A percentile compares a stretch with the other conserved stretches of the same genome.
Conservation (phyloP, 306 rosid species). For the Rubus idaeus region DNA sequence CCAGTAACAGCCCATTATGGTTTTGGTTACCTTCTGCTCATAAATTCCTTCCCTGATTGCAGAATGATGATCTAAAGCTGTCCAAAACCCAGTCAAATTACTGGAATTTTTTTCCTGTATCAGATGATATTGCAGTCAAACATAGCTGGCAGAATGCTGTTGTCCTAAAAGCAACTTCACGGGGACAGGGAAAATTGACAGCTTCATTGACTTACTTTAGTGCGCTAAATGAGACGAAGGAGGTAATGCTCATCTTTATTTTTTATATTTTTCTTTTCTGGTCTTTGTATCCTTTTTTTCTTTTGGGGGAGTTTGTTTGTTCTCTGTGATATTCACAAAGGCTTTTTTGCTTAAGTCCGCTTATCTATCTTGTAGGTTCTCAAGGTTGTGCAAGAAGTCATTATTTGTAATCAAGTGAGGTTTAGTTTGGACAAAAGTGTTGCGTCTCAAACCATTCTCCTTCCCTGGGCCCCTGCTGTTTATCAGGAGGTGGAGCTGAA, state of each 20-base stretch:
- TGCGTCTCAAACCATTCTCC: constrained; percentile 42
- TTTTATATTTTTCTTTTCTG: neutral
- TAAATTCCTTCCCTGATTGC: constrained; percentile 41
- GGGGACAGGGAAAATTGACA: constrained; percentile 67
- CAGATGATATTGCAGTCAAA: constrained; percentile 54
- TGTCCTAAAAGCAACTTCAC: constrained; percentile 68
- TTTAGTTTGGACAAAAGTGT: constrained; percentile 47
- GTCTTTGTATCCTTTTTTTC: constrained; percentile 1
- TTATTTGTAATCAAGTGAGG: constrained; percentile 72
- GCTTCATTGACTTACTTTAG: constrained; percentile 70
- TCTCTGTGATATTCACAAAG: neutral
- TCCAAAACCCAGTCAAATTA: constrained; percentile 51
- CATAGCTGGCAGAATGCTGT: constrained; percentile 64
- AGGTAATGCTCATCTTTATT: constrained; percentile 49
- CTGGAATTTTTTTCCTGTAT: constrained; percentile 55
- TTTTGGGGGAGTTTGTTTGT: constrained; percentile 5
- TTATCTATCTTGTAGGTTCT: constrained; percentile 41
- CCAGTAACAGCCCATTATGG: constrained; percentile 19
- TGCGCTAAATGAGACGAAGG: constrained; percentile 51
- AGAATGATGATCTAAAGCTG: constrained; percentile 74
- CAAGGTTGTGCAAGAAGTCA: constrained; percentile 63
- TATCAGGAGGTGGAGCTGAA: constrained; percentile 77
- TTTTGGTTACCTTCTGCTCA: constrained; percentile 33
- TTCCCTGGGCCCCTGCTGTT: constrained; percentile 86
- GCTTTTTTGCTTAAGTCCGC: constrained; percentile 1